phyloP scores from a whole-genome alignment of 2,329 filamentous ascomycete genomes.

The Aspergillus persii region DNA sequence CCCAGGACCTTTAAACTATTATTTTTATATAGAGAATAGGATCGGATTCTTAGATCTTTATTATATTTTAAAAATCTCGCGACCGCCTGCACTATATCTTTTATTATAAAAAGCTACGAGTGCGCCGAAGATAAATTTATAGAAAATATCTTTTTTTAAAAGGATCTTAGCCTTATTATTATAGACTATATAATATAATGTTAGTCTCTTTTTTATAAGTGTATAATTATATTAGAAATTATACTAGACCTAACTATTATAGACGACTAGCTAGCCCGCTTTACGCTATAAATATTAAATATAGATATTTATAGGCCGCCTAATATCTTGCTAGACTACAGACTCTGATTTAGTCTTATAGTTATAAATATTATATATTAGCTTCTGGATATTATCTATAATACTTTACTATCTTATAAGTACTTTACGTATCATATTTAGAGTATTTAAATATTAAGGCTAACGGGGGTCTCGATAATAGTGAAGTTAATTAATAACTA shows the following conservation, averaged over 20 bases:
- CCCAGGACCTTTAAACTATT: neutral
- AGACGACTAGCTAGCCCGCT: constrained; percentile 24
- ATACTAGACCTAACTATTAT: constrained; percentile 28
- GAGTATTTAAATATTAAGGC: constrained; percentile 6
- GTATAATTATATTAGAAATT: constrained; percentile 23
- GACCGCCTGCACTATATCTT: neutral
- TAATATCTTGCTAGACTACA: constrained; percentile 31
- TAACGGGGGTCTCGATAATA: constrained; percentile 20
- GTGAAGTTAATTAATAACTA: constrained; percentile 22
- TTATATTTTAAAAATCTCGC: neutral
- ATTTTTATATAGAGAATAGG: neutral
- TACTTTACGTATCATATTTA: constrained; percentile 1
- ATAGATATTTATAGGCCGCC: constrained; percentile 28
- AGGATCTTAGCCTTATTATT: constrained; percentile 25
- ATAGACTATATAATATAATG: constrained; percentile 29
- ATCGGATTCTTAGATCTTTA: constrained; percentile 3
- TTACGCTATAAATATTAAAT: constrained; percentile 24
- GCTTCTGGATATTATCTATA: constrained; percentile 19
- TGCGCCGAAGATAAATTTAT: constrained; percentile 20
- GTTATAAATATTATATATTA: constrained; percentile 25
- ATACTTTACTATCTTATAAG: constrained; percentile 9
- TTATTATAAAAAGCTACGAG: neutral
- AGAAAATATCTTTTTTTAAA: constrained; percentile 31
- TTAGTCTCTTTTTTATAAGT: constrained; percentile 24
- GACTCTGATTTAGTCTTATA: constrained; percentile 29